Conservation (phyloP, 768 basidiomycete species). For the Pleurotus salmoneostramineus region DNA sequence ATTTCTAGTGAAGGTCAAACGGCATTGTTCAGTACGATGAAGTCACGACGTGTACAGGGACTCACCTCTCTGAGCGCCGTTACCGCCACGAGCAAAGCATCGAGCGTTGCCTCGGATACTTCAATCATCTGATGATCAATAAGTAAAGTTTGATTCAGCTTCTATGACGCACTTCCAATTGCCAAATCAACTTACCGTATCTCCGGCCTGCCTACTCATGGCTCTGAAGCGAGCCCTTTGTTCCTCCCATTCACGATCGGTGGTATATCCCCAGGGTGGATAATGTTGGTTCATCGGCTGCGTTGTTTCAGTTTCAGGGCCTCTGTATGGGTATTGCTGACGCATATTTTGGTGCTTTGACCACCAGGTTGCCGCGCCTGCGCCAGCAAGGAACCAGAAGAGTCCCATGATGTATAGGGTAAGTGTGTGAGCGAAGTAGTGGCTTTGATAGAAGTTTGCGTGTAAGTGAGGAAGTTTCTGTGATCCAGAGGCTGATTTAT, state of each 20-base stretch:
- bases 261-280: not conserved
- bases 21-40: not conserved
- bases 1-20: not conserved
- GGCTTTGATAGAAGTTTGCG: not conserved
- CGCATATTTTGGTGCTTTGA: not conserved
- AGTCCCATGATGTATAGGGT: not conserved
- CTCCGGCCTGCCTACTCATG: constrained; percentile 1
- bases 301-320: not conserved
- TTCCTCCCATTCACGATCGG: not conserved
- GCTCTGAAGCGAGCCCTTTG: constrained; percentile 5
- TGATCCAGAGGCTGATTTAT: not conserved
- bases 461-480: not conserved
- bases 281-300: not conserved
- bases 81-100: constrained; percentile 2
- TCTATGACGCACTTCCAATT: not conserved
- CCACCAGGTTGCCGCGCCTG: constrained; percentile 3
- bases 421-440: too few relatives aligned
- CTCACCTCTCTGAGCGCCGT: constrained; percentile 1
- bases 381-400: not conserved
- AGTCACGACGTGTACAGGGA: not conserved
- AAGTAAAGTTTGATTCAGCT: not conserved
- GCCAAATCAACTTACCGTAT: not conserved
- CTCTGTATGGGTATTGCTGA: not conserved
- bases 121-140: not conserved
- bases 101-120: constrained; percentile 1